Percentiles rank a stretch among this genome's conserved stretches.
Conservation (phyloP, 2,329 filamentous ascomycete genomes). For the Monosporascus cannonballus region DNA sequence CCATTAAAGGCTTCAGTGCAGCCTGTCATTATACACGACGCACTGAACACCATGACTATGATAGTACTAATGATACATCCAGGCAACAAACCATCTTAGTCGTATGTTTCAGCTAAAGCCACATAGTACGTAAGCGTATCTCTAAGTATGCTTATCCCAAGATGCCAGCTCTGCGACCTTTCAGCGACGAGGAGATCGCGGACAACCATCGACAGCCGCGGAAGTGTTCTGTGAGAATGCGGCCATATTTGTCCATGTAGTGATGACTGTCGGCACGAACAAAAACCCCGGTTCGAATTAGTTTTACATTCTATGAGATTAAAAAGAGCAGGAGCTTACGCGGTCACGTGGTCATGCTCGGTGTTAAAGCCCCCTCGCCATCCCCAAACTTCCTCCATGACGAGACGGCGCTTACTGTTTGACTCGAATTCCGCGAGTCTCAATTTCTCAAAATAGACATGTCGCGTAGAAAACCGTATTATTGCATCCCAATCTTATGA, state of each 20-base stretch:
- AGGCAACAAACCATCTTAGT: no score
- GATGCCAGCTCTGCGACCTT: no score
- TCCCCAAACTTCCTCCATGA: constrained; percentile 36
- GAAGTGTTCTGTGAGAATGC: not conserved
- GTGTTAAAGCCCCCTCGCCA: constrained; percentile 4
- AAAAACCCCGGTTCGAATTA: not conserved
- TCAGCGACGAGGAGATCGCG: no score
- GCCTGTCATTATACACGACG: no score
- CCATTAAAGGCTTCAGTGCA: no score
- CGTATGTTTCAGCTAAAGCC: no score
- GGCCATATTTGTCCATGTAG: not conserved
- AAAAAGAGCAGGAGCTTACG: constrained; percentile 1
- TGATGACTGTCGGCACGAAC: not conserved
- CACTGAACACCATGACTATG: no score
- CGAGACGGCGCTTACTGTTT: constrained; percentile 42
- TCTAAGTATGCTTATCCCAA: no score
- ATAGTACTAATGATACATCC: no score
- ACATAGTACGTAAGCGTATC: no score
- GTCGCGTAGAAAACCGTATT: constrained; percentile 43
- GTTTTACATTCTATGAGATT: not conserved
- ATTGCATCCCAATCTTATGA: constrained; percentile 37
- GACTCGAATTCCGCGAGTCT: constrained; percentile 43
- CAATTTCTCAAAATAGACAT: constrained; percentile 52
- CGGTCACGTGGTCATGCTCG: not conserved
- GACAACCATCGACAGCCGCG: no score